These are phyloP conservation scores for Pholiota microspora DNA, from an alignment of 768 basidiomycete genomes.

Conservation along the genomic window DNA sequence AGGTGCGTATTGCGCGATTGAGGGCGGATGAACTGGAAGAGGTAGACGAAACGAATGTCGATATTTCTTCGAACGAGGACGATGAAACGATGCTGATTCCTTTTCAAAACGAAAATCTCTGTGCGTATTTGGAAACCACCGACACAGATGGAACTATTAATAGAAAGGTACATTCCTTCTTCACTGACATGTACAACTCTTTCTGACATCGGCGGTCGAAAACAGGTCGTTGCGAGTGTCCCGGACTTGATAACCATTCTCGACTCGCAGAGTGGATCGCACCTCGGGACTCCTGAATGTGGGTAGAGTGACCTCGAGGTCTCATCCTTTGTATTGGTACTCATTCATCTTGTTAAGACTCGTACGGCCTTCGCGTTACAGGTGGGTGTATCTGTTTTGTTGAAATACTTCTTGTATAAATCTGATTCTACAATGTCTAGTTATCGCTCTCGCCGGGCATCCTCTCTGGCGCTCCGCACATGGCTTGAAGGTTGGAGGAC, in stretches of 20 bases:
- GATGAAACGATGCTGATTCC: slow-evolving; percentile 41
- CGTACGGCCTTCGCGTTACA: slow-evolving; percentile 58
- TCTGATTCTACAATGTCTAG: slow-evolving; percentile 11
- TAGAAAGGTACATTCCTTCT: not conserved
- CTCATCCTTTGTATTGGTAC: not conserved
- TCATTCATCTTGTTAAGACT: slow-evolving; percentile 24
- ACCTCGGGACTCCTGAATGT: slow-evolving; percentile 59
- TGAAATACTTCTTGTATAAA: not conserved
- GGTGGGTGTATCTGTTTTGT: slow-evolving; percentile 35
- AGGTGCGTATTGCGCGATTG: slow-evolving; percentile 29
- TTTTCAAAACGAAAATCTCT: slow-evolving; percentile 64
- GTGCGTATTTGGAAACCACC: slow-evolving; percentile 40
- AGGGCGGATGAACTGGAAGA: slow-evolving; percentile 29
- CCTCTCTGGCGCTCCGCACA: slow-evolving; percentile 51
- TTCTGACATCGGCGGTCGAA: not conserved
- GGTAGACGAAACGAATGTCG: not conserved
- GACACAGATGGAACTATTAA: slow-evolving; percentile 19
- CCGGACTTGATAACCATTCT: slow-evolving; percentile 66
- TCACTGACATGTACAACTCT: not conserved
- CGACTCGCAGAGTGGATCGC: slow-evolving; percentile 59
- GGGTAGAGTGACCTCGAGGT: slow-evolving; percentile 3
- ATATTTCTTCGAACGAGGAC: not conserved
- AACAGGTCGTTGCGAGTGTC: slow-evolving; percentile 50
- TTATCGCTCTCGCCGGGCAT: slow-evolving; percentile 40
- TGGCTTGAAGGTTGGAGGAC: slow-evolving; percentile 52